phyloP scores from a whole-genome alignment of 768 basidiomycete species.

The Russula lepida region DNA sequence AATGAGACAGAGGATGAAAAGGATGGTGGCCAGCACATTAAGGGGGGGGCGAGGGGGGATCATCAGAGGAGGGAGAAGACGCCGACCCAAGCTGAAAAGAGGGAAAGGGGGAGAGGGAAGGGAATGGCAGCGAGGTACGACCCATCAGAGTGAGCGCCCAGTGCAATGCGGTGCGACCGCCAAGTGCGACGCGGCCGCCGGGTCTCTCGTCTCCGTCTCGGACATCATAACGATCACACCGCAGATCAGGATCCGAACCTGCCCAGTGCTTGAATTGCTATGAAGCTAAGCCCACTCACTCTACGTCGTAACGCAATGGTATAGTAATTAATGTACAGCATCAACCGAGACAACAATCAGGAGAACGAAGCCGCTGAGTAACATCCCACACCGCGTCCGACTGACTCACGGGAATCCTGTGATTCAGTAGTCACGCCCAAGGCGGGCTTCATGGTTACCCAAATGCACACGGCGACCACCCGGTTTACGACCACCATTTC shows the following conservation, averaged over 20 bases:
- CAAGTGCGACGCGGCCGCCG: background rate
- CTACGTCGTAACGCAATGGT: conserved; percentile 12
- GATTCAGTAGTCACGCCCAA: conserved; percentile 10
- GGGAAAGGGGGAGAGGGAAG: background rate
- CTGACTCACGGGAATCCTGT: background rate
- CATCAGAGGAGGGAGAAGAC: background rate
- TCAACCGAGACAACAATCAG: background rate
- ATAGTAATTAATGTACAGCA: conserved; percentile 13
- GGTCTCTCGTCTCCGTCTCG: background rate
- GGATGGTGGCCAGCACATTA: conserved; percentile 21
- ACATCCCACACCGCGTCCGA: background rate
- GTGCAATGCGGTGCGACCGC: background rate
- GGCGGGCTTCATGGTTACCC: background rate
- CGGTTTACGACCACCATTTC: background rate
- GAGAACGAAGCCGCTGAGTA: conserved; percentile 10
- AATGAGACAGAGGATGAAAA: conserved; percentile 12
- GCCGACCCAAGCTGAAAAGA: background rate
- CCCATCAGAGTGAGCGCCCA: background rate
- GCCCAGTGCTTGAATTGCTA: conserved; percentile 9
- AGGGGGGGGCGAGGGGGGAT: background rate
- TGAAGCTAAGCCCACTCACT: conserved; percentile 7
- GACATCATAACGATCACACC: background rate
- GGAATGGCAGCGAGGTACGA: background rate
- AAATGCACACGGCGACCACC: background rate
- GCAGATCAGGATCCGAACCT: conserved; percentile 14